Base-by-base conservation (phyloP, 176 grass and related monocot genomes). In the Hordeum vulgare region DNA sequence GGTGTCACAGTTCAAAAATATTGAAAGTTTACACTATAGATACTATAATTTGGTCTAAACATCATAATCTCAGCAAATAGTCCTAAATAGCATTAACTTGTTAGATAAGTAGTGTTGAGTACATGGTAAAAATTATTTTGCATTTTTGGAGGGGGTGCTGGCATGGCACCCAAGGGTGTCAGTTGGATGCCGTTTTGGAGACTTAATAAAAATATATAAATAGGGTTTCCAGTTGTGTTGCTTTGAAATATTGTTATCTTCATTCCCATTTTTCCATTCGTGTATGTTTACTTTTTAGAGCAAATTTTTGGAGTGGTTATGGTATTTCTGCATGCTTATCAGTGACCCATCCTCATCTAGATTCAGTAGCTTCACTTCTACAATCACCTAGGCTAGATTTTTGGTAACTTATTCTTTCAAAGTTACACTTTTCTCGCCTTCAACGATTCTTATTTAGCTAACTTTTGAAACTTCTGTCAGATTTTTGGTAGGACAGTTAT, bases 401-500 rank as follows among this genome's bases (percentile, higher is more conserved):
- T 77, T n/a, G 35, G 15, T 86, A 11, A 67, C 2, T 59, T 72
- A 28, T 44, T 49, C 47, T 66, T 79, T 75, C 29, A 56, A 51
- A 36, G 15, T 42, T 25, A 3, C 57, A 23, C 20, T 76, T 47
- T 61, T 69, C 75, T 67, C 15, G 3, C 71, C 66, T 63, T 62
- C 20, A 60, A 59, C 24, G 45, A 47, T 64, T 39, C 11, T 59
- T 40, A 82, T 44, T 20, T 56, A 24, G 20, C 73, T 89, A 29
- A 78, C 60, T 53, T 53, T 58, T 44, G 66, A 71, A 79, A 66
- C 69, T 80, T 86, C 61, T 82, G 44, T 17, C 86, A 94, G 94
- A 84, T 97, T 77, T 97, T 97, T 94, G 94, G 92, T 20, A 97
- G 94, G 80, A 97, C 92, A 66, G 94, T 94, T 18, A 92, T 94